Percentiles rank a stretch among this genome's conserved stretches.
Evolutionary conservation across 1,139 yeast species (phyloP).

Genomic region (Entelexis paramagnoliae): DNA sequence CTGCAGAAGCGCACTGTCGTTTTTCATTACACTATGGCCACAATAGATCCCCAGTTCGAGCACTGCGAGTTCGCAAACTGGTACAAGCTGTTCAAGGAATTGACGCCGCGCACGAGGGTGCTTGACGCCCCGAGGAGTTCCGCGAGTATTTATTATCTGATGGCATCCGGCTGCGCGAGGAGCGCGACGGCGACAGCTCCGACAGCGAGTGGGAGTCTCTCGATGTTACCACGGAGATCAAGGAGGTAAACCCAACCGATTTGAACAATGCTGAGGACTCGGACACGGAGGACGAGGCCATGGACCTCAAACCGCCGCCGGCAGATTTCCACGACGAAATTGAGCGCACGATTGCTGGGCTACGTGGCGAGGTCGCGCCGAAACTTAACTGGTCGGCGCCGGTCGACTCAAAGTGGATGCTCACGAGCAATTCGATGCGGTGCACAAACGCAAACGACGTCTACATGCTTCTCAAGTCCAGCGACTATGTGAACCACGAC

Average conservation of each 20-base stretch:
- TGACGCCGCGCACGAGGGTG: slow-evolving; percentile 45
- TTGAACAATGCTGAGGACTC: slow-evolving; percentile 24
- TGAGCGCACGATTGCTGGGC: slow-evolving; percentile 34
- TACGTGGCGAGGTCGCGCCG: slow-evolving; percentile 61
- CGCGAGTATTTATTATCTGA: slow-evolving; percentile 63
- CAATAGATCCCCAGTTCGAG: slow-evolving; percentile 32
- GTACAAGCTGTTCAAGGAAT: slow-evolving; percentile 47
- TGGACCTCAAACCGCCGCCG: slow-evolving; percentile 33
- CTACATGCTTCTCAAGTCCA: slow-evolving; percentile 69
- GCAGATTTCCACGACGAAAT: slow-evolving; percentile 49
- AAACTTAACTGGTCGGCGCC: slow-evolving; percentile 97
- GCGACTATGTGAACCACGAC: slow-evolving; percentile 81
- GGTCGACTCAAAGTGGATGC: slow-evolving; percentile 86
- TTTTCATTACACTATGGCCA: neutral
- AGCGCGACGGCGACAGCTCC: slow-evolving; percentile 25
- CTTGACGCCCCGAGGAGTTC: slow-evolving; percentile 60
- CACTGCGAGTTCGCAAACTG: slow-evolving; percentile 67
- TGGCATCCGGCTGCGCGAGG: slow-evolving; percentile 56
- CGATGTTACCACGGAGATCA: slow-evolving; percentile 40
- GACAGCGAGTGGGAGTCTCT: slow-evolving; percentile 21
- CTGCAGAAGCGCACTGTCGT: neutral
- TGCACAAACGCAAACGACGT: slow-evolving; percentile 65
- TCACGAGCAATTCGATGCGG: slow-evolving; percentile 62
- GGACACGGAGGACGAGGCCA: slow-evolving; percentile 38
- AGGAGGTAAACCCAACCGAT: slow-evolving; percentile 6